Base-by-base conservation (phyloP, 2,329 filamentous ascomycete species). In the Hypoxylon sp. region DNA sequence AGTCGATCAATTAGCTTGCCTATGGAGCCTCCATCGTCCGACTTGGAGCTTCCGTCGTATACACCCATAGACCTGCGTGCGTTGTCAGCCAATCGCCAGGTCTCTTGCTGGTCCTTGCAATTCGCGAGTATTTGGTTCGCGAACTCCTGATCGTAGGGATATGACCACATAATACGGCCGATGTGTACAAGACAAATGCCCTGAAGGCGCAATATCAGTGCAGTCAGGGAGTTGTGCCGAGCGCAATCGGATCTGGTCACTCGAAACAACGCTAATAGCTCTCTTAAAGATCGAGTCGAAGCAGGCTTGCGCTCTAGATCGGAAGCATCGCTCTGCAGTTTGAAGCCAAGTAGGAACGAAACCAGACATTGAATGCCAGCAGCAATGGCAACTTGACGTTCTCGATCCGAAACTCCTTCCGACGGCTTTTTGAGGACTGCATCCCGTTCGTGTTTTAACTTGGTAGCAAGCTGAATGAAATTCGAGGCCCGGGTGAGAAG, bases 391-490 rank as follows among this genome's bases (percentile, higher is more conserved):
- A 67, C 61, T 53, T 76, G 75, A 29, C 72, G 71, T 6, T 78
- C 75, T 44, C 70, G 73, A 2, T 75, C 74, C 9, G 68, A 65
- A 11, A 69, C 24, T 6, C 56, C 46, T 17, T 70, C 69, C 29
- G 66, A 64, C 24, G 66, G 73, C 13, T 58, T 68, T 56, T 77
- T 78, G 59, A 78, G 69, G n/a, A 86, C 81, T 14, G 78, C 82
- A 68, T 89, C 87, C 26, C 86, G 84, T 11, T 83, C 79, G 67
- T 88, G 86, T 79, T 89, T 89, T 17, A 89, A 79, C 58, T 81
- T 83, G 33, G 80, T 83, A 2, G 84, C 87, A 6, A 87, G 72
- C 2, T 68, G 75, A 29, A 76, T 77, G 70, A 83, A 83, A 33
- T 74, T 77, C 11, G 72, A 68, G 22, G 83, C 80, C 46, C 79